Percentiles rank a stretch among this genome's conserved stretches.
These are phyloP conservation scores for Neurospora cerealis DNA, from an alignment of 495 filamentous ascomycete genomes.

Conservation along the genomic window DNA sequence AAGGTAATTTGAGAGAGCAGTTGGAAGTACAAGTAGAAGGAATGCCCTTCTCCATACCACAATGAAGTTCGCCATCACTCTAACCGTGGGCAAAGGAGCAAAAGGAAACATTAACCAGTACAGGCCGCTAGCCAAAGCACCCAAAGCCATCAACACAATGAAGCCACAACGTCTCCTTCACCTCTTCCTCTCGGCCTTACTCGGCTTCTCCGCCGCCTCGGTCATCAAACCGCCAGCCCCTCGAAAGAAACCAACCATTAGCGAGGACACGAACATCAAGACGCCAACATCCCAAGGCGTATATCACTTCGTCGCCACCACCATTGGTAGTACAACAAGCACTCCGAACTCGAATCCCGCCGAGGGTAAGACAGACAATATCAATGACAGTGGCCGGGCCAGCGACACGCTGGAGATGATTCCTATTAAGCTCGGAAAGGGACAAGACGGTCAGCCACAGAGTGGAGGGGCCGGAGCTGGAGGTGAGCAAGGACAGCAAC, in stretches of 20 bases:
- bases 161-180: background rate
- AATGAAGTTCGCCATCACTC: background rate
- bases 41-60: background rate
- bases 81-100: too few species aligned
- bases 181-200: rapidly evolving
- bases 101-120: too few species aligned
- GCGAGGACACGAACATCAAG: background rate
- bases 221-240: background rate
- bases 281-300: background rate
- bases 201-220: background rate
- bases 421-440: too few species aligned
- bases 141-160: background rate
- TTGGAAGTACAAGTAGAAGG: background rate
- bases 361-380: too few species aligned
- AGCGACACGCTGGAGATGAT: too few species aligned
- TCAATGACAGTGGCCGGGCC: too few species aligned
- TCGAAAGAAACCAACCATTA: background rate
- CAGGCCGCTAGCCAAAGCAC: too few species aligned
- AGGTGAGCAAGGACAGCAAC: too few species aligned
- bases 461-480: background rate
- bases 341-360: too few species aligned
- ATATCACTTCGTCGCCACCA: background rate
- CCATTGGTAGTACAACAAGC: too few species aligned
- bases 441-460: background rate
- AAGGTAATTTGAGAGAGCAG: background rate